A percentile compares a stretch with the other conserved stretches of the same genome.
Conservation (phyloP, 2,329 filamentous ascomycete species). For the Trematosphaeria pertusa region DNA sequence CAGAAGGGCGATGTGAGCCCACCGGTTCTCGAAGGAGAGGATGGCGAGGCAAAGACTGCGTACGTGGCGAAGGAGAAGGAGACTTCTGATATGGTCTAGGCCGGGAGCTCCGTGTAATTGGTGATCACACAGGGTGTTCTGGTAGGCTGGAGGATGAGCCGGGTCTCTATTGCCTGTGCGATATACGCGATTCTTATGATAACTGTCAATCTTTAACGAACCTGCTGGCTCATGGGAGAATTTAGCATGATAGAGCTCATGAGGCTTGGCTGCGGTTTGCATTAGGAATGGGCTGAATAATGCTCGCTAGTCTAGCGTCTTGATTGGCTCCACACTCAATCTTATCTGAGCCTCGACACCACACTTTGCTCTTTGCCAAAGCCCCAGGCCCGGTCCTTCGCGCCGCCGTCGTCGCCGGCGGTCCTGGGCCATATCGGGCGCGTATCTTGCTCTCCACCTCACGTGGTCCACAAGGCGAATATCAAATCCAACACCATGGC, state of each 20-base stretch:
- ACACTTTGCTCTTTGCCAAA: conserved; percentile 1
- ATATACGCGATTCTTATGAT: too few relatives aligned
- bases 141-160: too few relatives aligned
- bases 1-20: conserved; percentile 37
- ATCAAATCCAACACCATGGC: conserved; percentile 13
- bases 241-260: too few relatives aligned
- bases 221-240: too few relatives aligned
- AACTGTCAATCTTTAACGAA: too few relatives aligned
- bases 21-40: conserved; percentile 30
- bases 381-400: conserved; percentile 17
- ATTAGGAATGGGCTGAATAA: conserved; percentile 26
- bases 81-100: conserved; percentile 16
- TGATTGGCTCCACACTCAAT: conserved; percentile 18
- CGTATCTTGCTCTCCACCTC: conserved; percentile 10
- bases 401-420: conserved; percentile 14
- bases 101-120: too few relatives aligned
- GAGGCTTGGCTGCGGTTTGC: too few relatives aligned
- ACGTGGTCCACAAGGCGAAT: conserved; percentile 3
- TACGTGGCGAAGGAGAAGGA: conserved; percentile 37
- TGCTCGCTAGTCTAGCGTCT: conserved; percentile 18
- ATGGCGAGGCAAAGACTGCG: conserved; percentile 24
- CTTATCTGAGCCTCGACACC: conserved; percentile 25
- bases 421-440: conserved; percentile 10
- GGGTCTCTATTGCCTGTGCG: too few relatives aligned
- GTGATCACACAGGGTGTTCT: too few relatives aligned